Conservation (phyloP, 208 protist species). For the Leptomonas seymouri region DNA sequence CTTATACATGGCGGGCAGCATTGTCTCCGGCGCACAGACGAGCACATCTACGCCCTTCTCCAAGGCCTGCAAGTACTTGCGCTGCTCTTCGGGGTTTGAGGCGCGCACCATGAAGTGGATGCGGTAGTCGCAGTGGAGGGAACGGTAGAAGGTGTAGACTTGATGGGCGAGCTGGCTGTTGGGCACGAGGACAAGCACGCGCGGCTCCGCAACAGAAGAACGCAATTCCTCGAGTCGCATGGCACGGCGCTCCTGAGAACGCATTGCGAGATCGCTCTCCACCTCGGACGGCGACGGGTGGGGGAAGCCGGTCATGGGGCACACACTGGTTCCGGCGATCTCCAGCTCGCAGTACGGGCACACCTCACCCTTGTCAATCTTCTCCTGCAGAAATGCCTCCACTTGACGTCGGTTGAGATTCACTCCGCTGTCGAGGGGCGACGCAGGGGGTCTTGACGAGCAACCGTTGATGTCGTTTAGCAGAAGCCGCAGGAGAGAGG, state of each 20-base stretch:
- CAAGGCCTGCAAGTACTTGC: slow-evolving; percentile 53
- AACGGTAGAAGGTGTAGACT: slow-evolving; percentile 46
- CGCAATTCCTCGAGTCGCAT: slow-evolving; percentile 53
- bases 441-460: neutral
- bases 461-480: slow-evolving; percentile 33
- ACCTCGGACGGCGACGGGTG: slow-evolving; percentile 47
- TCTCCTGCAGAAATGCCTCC: slow-evolving; percentile 60
- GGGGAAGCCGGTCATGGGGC: slow-evolving; percentile 74
- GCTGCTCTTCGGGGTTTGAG: slow-evolving; percentile 70
- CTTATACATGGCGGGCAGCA: slow-evolving; percentile 73
- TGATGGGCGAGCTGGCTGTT: slow-evolving; percentile 73
- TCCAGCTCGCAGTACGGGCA: slow-evolving; percentile 87
- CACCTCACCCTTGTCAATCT: slow-evolving; percentile 70
- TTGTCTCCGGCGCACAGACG: slow-evolving; percentile 71
- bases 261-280: slow-evolving; percentile 18
- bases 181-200: slow-evolving; percentile 74
- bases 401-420: slow-evolving; percentile 49
- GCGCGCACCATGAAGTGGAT: slow-evolving; percentile 73
- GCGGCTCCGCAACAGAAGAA: slow-evolving; percentile 57
- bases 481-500: slow-evolving; percentile 70
- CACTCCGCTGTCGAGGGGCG: neutral
- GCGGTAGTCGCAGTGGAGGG: slow-evolving; percentile 51
- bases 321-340: slow-evolving; percentile 47
- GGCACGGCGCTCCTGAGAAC: slow-evolving; percentile 32
- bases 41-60: slow-evolving; percentile 72